Evolutionary conservation across 768 basidiomycete genomes (phyloP).

Genomic region (Lepiota brunneoincarnata): DNA sequence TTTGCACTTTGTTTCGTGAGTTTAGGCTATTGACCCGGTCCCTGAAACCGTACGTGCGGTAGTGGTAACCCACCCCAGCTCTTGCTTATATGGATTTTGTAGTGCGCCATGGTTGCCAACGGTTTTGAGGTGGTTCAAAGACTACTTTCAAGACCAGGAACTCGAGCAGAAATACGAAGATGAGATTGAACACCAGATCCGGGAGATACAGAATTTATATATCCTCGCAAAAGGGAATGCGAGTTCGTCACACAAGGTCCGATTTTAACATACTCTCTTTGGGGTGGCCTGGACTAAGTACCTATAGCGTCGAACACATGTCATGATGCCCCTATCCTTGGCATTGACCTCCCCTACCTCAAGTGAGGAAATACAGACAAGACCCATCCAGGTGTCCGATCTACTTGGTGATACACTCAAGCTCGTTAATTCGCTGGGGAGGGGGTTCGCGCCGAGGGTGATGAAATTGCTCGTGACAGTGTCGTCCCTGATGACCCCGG

Average conservation of each 20-base stretch:
- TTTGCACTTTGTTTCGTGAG: constrained; percentile 61
- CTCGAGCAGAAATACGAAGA: constrained; percentile 34
- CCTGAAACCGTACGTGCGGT: constrained; percentile 52
- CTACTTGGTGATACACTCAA: constrained; percentile 34
- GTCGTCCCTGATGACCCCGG: constrained; percentile 46
- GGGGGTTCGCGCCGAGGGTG: constrained; percentile 42
- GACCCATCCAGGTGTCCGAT: constrained; percentile 27
- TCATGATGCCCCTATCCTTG: constrained; percentile 11
- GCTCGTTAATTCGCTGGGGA: constrained; percentile 41
- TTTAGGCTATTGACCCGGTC: constrained; percentile 63
- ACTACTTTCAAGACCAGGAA: constrained; percentile 20
- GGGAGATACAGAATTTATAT: constrained; percentile 49
- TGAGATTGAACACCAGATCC: constrained; percentile 41
- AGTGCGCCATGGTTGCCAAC: constrained; percentile 48
- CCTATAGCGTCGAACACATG: constrained; percentile 17
- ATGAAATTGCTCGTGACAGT: constrained; percentile 64
- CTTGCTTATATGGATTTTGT: neutral
- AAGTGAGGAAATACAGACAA: constrained; percentile 14
- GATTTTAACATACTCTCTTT: neutral
- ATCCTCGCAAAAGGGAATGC: constrained; percentile 44
- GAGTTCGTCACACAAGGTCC: constrained; percentile 43
- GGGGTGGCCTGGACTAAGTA: neutral
- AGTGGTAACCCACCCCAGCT: neutral
- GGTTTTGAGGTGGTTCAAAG: constrained; percentile 42
- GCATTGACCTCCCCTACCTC: constrained; percentile 9